Base-by-base conservation (phyloP, 148 eudicot genomes). In the Vaccinium corymbosum region DNA sequence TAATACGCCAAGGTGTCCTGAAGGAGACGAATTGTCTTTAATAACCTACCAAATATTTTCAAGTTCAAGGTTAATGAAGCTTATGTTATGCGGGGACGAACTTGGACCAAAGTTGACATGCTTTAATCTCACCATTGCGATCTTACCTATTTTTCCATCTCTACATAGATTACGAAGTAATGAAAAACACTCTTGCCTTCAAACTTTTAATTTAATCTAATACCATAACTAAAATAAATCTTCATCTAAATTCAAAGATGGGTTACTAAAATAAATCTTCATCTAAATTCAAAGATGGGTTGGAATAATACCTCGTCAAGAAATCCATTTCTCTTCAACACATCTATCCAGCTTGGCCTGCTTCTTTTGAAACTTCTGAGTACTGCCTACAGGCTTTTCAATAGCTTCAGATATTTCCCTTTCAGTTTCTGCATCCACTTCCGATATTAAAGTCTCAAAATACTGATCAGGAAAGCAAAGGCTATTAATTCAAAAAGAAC, bases 361-460 rank as follows among this genome's bases (percentile, higher is more conserved):
- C 89, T 93, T 83, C 89, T 97, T 97, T 83, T 90, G 93, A 79
- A 92, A 82, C 86, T 93, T 97, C 71, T 88, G 86, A 85, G 84
- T 89, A 53, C 84, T 82, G 74, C 87, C 88, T 78, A 87, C 73
- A 77, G 97, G 90, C 83, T 92, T 93, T 70, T 89, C 94, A 86
- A 93, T 86, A 84, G 94, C 93, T 87, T 85, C 86, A 64, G 89
- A 85, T 52, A 85, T 79, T 83, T 91, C 92, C 80, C 90, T 91
- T 86, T 93, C 93, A 86, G 90, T 93, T 86, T 93, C 95, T 83
- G 92, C 93, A 85, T 92, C 93, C 74, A 87, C 92, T 83, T 94
- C 98, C 86, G 88, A 85, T 80, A 97, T 84, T 84, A 92, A 88
- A 62, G 93, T 90, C 86, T 97, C 97, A 82, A 90, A 97, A 92